phyloP scores from a whole-genome alignment of 1,284 basidiomycete species.

The Ganoderma sinense region DNA sequence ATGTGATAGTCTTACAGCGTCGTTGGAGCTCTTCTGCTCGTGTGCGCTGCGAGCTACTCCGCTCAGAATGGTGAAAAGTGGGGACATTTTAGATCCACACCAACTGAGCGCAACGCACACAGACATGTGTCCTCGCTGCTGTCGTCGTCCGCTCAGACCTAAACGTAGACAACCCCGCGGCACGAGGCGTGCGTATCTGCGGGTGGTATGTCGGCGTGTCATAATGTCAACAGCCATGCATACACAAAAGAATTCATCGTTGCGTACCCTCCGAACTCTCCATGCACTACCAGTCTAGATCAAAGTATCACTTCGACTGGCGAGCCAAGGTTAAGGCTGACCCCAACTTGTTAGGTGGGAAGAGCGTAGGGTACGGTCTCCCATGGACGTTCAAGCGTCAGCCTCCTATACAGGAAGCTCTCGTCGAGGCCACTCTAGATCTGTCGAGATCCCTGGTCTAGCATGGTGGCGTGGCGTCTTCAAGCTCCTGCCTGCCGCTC shows the following conservation, averaged over 20 bases:
- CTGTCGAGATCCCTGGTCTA: too few relatives aligned
- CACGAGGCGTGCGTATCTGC: not conserved
- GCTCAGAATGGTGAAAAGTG: not conserved
- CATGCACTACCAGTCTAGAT: too few relatives aligned
- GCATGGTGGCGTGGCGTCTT: too few relatives aligned
- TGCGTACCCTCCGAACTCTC: too few relatives aligned
- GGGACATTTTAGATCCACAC: not conserved
- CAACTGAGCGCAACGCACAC: not conserved
- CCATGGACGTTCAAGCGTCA: too few relatives aligned
- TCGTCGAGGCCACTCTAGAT: too few relatives aligned
- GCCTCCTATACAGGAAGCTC: too few relatives aligned
- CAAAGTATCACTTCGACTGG: too few relatives aligned
- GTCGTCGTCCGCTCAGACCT: not conserved
- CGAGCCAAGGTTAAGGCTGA: too few relatives aligned
- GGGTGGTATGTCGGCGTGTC: not conserved
- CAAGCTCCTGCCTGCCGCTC: too few relatives aligned
- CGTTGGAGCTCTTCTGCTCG: not conserved
- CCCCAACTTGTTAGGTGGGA: too few relatives aligned
- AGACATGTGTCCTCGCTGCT: not conserved
- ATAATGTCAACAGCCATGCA: not conserved
- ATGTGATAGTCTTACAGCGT: not conserved
- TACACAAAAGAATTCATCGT: not conserved
- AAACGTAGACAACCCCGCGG: not conserved
- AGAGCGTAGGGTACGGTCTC: too few relatives aligned
- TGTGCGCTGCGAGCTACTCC: not conserved